phyloP scores from a whole-genome alignment of 2,329 filamentous ascomycete species.

The Myriosclerotinia curreyana region DNA sequence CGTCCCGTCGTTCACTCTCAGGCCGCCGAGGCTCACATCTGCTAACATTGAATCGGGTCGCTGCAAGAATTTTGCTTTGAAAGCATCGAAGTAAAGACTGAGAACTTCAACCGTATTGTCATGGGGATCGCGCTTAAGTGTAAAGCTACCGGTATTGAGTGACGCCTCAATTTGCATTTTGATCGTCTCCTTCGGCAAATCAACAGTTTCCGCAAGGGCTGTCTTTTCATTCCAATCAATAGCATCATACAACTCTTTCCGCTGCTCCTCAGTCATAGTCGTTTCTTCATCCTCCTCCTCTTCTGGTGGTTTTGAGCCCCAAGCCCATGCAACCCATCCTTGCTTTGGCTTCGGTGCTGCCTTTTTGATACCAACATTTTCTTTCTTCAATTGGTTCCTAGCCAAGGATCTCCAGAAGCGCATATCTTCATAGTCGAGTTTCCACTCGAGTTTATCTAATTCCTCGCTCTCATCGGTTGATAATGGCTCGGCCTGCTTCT shows the following conservation, averaged over 20 bases:
- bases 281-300: conserved; percentile 70
- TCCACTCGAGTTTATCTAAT: conserved; percentile 74
- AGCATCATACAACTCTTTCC: conserved; percentile 92
- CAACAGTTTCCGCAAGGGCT: conserved; percentile 80
- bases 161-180: conserved; percentile 91
- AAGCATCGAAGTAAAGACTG: conserved; percentile 89
- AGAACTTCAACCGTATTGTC: conserved; percentile 77
- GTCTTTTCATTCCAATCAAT: conserved; percentile 99
- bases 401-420: conserved; percentile 96
- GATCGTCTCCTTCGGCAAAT: conserved; percentile 84
- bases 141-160: conserved; percentile 95
- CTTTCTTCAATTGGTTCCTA: conserved; percentile 90
- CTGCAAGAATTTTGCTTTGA: conserved; percentile 85
- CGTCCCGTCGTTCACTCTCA: conserved; percentile 93
- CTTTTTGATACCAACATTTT: conserved; percentile 86
- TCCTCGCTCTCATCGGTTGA: conserved; percentile 68
- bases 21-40: conserved; percentile 84
- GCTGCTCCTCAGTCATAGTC: conserved; percentile 90
- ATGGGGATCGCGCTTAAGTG: conserved; percentile 80
- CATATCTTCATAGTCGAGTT: conserved; percentile 89
- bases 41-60: conserved; percentile 87
- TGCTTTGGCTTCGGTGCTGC: conserved; percentile 61
- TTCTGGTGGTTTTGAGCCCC: conserved; percentile 68
- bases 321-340: conserved; percentile 89
- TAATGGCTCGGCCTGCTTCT: conserved; percentile 63